Evolutionary conservation across 257 asterid species (phyloP).

Genomic region (Fraxinus quadrangulata): DNA sequence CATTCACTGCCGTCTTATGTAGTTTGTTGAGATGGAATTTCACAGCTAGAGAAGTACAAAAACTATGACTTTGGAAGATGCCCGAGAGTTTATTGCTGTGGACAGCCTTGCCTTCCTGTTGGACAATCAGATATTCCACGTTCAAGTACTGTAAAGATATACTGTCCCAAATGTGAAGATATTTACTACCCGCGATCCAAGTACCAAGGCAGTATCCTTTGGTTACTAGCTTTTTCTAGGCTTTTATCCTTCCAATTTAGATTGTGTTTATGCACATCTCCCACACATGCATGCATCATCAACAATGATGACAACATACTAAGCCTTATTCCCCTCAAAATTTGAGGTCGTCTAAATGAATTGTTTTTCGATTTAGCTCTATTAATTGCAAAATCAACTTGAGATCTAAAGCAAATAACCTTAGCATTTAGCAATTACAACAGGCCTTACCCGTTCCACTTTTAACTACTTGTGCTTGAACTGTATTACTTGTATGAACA

Average conservation of each 20-base stretch:
- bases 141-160: slow-evolving; percentile 80
- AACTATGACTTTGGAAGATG: slow-evolving; percentile 87
- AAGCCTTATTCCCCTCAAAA: neutral
- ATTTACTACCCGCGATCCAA: slow-evolving; percentile 86
- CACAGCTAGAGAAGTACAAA: slow-evolving; percentile 85
- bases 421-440: neutral
- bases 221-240: neutral
- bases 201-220: slow-evolving; percentile 94
- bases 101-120: slow-evolving; percentile 90
- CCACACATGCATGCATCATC: neutral
- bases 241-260: slow-evolving; percentile 9
- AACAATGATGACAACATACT: neutral
- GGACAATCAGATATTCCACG: slow-evolving; percentile 90
- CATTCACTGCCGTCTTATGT: slow-evolving; percentile 12
- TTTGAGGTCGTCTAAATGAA: neutral
- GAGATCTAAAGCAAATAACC: too few species aligned
- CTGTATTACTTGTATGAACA: neutral
- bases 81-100: slow-evolving; percentile 83
- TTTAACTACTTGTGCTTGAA: neutral
- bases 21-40: slow-evolving; percentile 18
- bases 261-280: neutral
- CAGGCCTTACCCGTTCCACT: neutral
- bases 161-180: slow-evolving; percentile 87
- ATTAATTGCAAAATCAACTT: too few species aligned
- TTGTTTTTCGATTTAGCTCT: neutral